Evolutionary conservation across 2,329 filamentous ascomycete species (phyloP), one percentile per base, ranked within the genome.

Genomic region (Didymellaceae sp.): DNA sequence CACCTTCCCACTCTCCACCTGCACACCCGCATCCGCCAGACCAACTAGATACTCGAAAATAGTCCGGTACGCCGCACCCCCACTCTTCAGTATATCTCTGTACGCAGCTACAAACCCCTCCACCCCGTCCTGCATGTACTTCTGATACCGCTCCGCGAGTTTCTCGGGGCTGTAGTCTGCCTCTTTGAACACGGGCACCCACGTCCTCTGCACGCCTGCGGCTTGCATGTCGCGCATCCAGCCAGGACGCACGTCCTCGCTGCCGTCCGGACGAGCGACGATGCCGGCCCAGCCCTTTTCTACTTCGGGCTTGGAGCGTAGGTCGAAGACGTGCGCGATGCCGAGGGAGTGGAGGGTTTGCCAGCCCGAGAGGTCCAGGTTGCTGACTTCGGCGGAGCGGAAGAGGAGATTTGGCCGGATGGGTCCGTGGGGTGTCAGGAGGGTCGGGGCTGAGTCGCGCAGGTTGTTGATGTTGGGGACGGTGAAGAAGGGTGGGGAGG

Each of bases 291-390:
- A 67, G 1, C 60, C 70, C 20, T 73, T 70, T 46, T 80, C 72
- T 43, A 89, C 81, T 74, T 90, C 86, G 14, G 77, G 74, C 14
- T 73, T 71, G 20, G 83, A 87, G 45, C 89, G 81, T 8, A 91
- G 76, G 74, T 91, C 88, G 67, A 86, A 91, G 42, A 89, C 80
- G 55, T 80, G 77, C 18, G 76, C 79, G 58, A 93, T 82, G n/a
- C 82, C 80, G 44, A 90, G 75, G 5, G 69, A 59, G 22, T 76
- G 43, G 0, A 72, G 14, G 9, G 51, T 24, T 2, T 41, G 30
- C 64, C 69, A 71, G 11, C 57, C 68, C 0, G 28, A 33, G 0
- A 22, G 26, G 24, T 59, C 54, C 0, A 72, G 54, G n/a, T 59
- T 59, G 5, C 58, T 61, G 2, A 87, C 84, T 58, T 90, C 87